Base-by-base conservation (phyloP, 352 stramenopile species). In the Thraustotheca clavata region DNA sequence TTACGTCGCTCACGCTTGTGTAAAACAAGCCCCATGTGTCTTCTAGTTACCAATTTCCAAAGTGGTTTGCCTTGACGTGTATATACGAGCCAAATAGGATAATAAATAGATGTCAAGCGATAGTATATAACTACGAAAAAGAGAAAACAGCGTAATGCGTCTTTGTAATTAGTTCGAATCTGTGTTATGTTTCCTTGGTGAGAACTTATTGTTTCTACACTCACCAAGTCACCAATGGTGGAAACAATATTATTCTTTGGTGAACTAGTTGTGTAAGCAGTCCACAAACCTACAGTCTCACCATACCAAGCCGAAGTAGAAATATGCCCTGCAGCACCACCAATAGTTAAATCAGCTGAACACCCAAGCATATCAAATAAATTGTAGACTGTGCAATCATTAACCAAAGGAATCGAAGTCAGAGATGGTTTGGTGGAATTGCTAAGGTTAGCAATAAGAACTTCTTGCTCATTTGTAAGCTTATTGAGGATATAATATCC, bases 1-100 rank as follows among this genome's bases (percentile, higher is more conserved):
- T 60, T 49, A 24, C 33, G 50, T 2, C 50, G 50, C 38, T 60
- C 50, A 14, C 50, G 50, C 50, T 60, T 60, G 38, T 60, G 50
- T 2, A 60, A 6, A 2, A 60, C 50, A 49, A 60, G 50, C 2
- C 50, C 50, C 18, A 60, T 18, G 50, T 40, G 38, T 6, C 50
- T 29, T 24, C 18, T 11, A 24, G 20, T 49, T 9, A 49, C n/a
- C 50, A 29, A 60, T 2, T 22, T 2, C 2, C 27, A 2, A 11
- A 60, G 33, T 35, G 31, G 31, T 3, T 49, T 29, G 50, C 49
- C 20, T 35, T 60, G 50, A 35, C 50, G 32, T 31, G 20, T 20
- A n/a, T 22, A 49, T 11, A 35, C 50, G 38, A 60, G 32, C 32
- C 11, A 49, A 7, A 60, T 40, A 2, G 50, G 50, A 22, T 9